These are phyloP conservation scores for Warburgia ugandensis DNA, from an alignment of 164 flowering plant genomes.

Conservation along the genomic window DNA sequence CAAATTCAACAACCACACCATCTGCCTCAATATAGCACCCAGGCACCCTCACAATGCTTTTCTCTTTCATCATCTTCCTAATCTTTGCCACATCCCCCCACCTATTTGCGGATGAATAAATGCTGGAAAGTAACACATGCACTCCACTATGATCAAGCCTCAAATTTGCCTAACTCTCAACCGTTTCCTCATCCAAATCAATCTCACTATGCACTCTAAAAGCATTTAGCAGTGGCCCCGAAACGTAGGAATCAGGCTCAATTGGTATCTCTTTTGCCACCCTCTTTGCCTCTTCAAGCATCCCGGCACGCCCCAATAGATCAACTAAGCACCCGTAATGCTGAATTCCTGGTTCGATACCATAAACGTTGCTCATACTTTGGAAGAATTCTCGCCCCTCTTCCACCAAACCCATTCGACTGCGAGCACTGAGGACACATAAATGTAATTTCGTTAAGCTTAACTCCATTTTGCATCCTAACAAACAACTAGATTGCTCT, in stretches of 20 bases:
- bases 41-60: slow-evolving; percentile 35
- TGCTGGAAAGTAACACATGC: slow-evolving; percentile 44
- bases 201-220: slow-evolving; percentile 38
- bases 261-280: slow-evolving; percentile 43
- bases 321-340: slow-evolving; percentile 64
- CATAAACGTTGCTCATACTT: slow-evolving; percentile 33
- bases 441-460: slow-evolving; percentile 51
- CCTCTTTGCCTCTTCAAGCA: slow-evolving; percentile 26
- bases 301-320: slow-evolving; percentile 29
- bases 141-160: slow-evolving; percentile 39
- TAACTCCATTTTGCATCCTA: slow-evolving; percentile 35
- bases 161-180: slow-evolving; percentile 18
- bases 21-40: slow-evolving; percentile 43
- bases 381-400: slow-evolving; percentile 40
- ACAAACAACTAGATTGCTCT: slow-evolving; percentile 32
- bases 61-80: slow-evolving; percentile 44
- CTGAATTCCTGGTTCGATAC: slow-evolving; percentile 38
- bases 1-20: slow-evolving; percentile 32
- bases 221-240: slow-evolving; percentile 53
- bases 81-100: slow-evolving; percentile 48
- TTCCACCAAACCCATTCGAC: slow-evolving; percentile 41
- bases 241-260: slow-evolving; percentile 39
- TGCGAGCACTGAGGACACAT: slow-evolving; percentile 47
- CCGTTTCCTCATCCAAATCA: slow-evolving; percentile 33
- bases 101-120: slow-evolving; percentile 35